These are phyloP conservation scores for Saccharomycopsis malanga DNA, from an alignment of 805 yeast genomes.

Conservation along the genomic window DNA sequence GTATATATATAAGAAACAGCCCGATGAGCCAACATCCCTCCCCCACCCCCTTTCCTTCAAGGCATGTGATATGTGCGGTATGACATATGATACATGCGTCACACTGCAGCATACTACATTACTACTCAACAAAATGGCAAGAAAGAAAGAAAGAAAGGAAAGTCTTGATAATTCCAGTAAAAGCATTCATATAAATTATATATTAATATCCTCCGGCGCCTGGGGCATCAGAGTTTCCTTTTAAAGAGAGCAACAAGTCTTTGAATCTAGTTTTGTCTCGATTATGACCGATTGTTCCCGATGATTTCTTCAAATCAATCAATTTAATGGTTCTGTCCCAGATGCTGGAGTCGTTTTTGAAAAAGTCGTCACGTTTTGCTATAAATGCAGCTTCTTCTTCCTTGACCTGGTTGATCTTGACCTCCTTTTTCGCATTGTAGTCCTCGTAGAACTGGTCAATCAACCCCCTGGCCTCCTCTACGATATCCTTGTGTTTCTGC, in stretches of 20 bases:
- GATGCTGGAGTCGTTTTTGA: constrained; percentile 17
- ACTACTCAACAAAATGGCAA: no score
- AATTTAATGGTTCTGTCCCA: constrained; percentile 21
- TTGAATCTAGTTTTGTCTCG: constrained; percentile 68
- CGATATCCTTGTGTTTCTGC: constrained; percentile 16
- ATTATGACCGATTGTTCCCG: constrained; percentile 38
- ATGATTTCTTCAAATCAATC: constrained; percentile 20
- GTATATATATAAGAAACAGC: no score
- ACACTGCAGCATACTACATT: no score
- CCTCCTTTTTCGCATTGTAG: constrained; percentile 19
- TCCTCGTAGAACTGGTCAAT: constrained; percentile 22
- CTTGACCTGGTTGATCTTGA: constrained; percentile 16
- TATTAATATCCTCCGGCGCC: constrained; percentile 64
- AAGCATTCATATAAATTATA: no score
- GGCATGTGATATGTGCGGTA: no score
- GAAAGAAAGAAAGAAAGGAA: no score
- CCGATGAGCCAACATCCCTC: no score
- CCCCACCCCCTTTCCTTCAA: no score
- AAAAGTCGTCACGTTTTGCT: constrained; percentile 21
- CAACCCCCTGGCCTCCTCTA: constrained; percentile 16
- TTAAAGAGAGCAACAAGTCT: constrained; percentile 54
- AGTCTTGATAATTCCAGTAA: no score
- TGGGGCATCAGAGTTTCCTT: constrained; percentile 66
- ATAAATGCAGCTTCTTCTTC: constrained; percentile 19
- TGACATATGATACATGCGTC: no score